phyloP scores from a whole-genome alignment of 257 asterid genomes.

The Penstemon newberryi region DNA sequence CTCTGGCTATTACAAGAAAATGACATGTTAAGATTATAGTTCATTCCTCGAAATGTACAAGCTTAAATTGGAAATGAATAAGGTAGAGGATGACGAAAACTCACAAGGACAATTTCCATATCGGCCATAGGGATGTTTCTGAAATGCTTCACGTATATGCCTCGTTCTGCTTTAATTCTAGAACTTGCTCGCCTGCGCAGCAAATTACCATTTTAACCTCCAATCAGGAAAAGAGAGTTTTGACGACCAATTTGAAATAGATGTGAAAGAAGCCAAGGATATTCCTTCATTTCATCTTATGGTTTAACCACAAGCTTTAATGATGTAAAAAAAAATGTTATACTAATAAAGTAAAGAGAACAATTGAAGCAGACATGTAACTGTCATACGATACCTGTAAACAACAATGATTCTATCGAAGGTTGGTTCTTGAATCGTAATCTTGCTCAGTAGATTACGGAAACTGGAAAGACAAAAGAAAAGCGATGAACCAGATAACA shows the following conservation, averaged over 20 bases:
- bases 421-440: constrained; percentile 93
- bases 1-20: constrained; percentile 73
- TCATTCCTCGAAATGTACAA: constrained; percentile 13
- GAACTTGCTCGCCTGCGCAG: constrained; percentile 76
- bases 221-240: constrained; percentile 10
- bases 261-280: constrained; percentile 18
- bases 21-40: constrained; percentile 4
- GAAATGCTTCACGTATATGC: constrained; percentile 94
- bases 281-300: neutral
- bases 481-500: constrained; percentile 28
- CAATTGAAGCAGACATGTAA: constrained; percentile 9
- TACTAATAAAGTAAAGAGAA: constrained; percentile 12
- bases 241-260: constrained; percentile 14
- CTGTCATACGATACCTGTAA: constrained; percentile 67
- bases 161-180: constrained; percentile 62
- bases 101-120: constrained; percentile 94
- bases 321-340: neutral
- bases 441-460: constrained; percentile 60
- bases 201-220: constrained; percentile 23
- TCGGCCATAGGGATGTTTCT: constrained; percentile 97
- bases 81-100: constrained; percentile 34
- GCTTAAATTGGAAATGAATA: constrained; percentile 22
- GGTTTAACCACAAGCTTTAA: constrained; percentile 7
- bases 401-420: constrained; percentile 95
- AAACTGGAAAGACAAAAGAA: constrained; percentile 51